A percentile compares a stretch with the other conserved stretches of the same genome.
Evolutionary conservation across 2,329 filamentous ascomycete genomes (phyloP).

Genomic region (Colletotrichum sp.): DNA sequence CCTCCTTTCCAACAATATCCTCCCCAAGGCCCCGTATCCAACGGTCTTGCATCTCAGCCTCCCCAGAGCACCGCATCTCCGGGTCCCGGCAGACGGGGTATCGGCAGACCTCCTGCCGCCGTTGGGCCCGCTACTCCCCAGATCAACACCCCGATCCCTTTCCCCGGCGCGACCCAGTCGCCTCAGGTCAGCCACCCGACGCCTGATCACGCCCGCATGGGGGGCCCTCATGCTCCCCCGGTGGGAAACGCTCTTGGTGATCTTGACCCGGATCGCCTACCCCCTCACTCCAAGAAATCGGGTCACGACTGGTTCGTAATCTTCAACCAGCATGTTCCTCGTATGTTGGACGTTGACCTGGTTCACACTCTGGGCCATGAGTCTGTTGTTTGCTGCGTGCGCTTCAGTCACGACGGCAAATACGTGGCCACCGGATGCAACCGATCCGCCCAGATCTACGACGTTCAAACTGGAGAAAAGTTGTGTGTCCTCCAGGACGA

Average conservation of each 20-base stretch:
- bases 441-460: constrained; percentile 98
- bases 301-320: constrained; percentile 94
- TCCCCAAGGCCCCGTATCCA: constrained; percentile 59
- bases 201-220: constrained; percentile 65
- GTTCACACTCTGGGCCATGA: constrained; percentile 93
- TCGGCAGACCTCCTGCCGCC: constrained; percentile 67
- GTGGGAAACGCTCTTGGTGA: constrained; percentile 76
- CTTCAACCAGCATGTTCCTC: constrained; percentile 91
- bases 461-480: constrained; percentile 85
- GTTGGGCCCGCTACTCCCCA: constrained; percentile 85
- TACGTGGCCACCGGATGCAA: constrained; percentile 98
- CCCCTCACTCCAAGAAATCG: constrained; percentile 86
- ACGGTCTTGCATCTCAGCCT: constrained; percentile 81
- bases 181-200: constrained; percentile 89
- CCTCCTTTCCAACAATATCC: constrained; percentile 76
- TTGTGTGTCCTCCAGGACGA: constrained; percentile 91
- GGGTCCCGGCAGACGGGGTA: constrained; percentile 77
- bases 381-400: constrained; percentile 97
- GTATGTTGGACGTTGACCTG: constrained; percentile 89
- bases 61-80: constrained; percentile 87
- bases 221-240: constrained; percentile 43
- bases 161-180: constrained; percentile 81
- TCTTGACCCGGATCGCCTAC: constrained; percentile 84
- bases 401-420: constrained; percentile 95
- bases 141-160: constrained; percentile 86